phyloP scores from a whole-genome alignment of 176 grass and related monocot species.

The Aegilops speltoides region DNA sequence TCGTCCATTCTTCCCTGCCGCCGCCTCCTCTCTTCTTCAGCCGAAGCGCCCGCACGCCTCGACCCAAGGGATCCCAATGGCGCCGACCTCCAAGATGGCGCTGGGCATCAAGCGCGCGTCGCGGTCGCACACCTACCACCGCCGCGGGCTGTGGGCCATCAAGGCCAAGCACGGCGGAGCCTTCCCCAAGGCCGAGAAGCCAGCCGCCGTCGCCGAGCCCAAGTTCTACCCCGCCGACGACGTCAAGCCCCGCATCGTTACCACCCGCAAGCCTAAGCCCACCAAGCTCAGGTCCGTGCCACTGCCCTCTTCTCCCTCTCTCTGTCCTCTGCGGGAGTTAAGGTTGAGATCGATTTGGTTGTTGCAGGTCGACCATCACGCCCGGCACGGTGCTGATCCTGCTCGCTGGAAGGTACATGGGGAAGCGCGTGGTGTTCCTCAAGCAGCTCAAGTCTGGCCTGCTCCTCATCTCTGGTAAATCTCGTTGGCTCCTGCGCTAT shows the following conservation, averaged over 20 bases:
- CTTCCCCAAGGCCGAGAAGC: constrained; percentile 67
- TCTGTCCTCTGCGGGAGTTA: not conserved
- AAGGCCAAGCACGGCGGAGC: constrained; percentile 91
- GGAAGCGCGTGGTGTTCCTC: constrained; percentile 94
- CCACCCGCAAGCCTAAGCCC: constrained; percentile 78
- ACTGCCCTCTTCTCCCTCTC: not conserved
- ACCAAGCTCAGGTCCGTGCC: constrained; percentile 80
- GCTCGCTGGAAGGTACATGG: constrained; percentile 93
- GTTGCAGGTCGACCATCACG: constrained; percentile 66
- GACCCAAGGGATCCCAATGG: constrained; percentile 20
- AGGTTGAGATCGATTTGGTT: not conserved
- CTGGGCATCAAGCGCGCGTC: constrained; percentile 78
- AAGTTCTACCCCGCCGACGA: constrained; percentile 99
- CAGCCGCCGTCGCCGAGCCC: constrained; percentile 34
- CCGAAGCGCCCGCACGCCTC: not conserved
- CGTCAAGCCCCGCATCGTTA: constrained; percentile 56
- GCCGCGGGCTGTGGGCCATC: constrained; percentile 91
- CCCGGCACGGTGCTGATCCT: constrained; percentile 94
- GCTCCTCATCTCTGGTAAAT: constrained; percentile 83
- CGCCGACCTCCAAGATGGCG: constrained; percentile 55
- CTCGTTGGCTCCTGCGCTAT: not conserved
- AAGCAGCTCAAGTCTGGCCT: constrained; percentile 93
- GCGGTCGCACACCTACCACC: constrained; percentile 83
- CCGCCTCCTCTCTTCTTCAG: not conserved
- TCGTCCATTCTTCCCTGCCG: not conserved